Evolutionary conservation across 768 basidiomycete genomes (phyloP).

Genomic region (Pholiota conissans): DNA sequence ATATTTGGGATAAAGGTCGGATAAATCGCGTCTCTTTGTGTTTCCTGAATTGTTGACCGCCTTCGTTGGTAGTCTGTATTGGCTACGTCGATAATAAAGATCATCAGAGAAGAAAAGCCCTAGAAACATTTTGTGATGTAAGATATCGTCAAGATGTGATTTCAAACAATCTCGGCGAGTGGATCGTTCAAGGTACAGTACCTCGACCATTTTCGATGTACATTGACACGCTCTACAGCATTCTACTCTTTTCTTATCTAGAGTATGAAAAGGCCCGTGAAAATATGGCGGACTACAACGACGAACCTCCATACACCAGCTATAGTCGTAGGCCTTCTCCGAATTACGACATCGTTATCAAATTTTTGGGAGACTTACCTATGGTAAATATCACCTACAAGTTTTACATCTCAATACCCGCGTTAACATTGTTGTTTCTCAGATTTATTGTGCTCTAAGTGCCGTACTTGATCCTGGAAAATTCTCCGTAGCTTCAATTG

Average conservation of each 20-base stretch:
- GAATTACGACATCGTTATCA: not conserved
- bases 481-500: conserved; percentile 37
- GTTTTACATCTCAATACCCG: not conserved
- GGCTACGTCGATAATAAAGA: conserved; percentile 27
- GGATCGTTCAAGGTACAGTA: conserved; percentile 31
- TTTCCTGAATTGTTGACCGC: not conserved
- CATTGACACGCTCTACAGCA: conserved; percentile 19
- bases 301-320: not conserved
- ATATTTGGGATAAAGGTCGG: conserved; percentile 4
- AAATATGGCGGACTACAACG: not conserved
- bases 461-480: conserved; percentile 29
- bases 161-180: conserved; percentile 28
- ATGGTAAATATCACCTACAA: conserved; percentile 18
- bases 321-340: not conserved
- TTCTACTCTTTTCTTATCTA: no score
- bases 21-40: not conserved
- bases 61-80: conserved; percentile 23
- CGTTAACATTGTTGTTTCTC: not conserved
- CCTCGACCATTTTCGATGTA: conserved; percentile 22
- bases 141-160: conserved; percentile 37
- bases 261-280: not conserved
- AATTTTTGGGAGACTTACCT: conserved; percentile 25
- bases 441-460: conserved; percentile 38
- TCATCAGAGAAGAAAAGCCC: conserved; percentile 29
- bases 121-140: conserved; percentile 25